Conservation (phyloP, 2,329 filamentous ascomycete species). For the Orbilia javanica region DNA sequence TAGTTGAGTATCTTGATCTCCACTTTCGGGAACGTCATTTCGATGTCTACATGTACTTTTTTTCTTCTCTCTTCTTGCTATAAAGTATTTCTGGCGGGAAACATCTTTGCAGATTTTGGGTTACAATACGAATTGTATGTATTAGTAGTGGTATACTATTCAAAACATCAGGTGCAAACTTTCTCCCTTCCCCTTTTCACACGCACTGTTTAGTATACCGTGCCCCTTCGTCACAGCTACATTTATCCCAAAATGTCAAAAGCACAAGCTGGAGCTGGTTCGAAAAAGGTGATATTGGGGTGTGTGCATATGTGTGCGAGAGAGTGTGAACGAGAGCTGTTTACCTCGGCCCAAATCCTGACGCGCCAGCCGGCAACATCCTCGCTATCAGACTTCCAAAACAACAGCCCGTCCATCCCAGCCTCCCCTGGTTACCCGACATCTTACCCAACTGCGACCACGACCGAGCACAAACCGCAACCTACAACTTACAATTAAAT, state of each 20-base stretch:
- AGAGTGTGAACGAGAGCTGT: neutral
- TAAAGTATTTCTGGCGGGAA: neutral
- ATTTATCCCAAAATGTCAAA: too few species aligned
- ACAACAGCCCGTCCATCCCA: constrained; percentile 17
- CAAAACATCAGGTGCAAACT: too few species aligned
- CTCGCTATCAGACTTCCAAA: too few species aligned
- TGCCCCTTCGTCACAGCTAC: too few species aligned
- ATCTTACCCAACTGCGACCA: constrained; percentile 1
- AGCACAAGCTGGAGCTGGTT: neutral
- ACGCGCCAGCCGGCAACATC: constrained; percentile 9
- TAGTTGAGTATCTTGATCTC: neutral
- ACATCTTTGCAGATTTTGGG: neutral
- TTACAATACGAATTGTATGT: neutral
- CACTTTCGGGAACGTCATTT: neutral
- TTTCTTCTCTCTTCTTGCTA: too few species aligned
- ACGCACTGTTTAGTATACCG: too few species aligned
- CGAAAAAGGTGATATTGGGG: neutral
- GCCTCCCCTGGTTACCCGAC: constrained; percentile 23
- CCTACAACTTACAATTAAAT: too few species aligned
- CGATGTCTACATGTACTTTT: neutral
- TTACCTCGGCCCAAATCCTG: constrained; percentile 19
- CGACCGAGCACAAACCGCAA: neutral
- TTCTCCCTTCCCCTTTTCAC: too few species aligned
- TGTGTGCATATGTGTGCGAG: too few species aligned
- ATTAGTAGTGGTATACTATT: neutral